Evolutionary conservation across 352 stramenopile genomes (phyloP).

Genomic region (Pythium oligandrum): DNA sequence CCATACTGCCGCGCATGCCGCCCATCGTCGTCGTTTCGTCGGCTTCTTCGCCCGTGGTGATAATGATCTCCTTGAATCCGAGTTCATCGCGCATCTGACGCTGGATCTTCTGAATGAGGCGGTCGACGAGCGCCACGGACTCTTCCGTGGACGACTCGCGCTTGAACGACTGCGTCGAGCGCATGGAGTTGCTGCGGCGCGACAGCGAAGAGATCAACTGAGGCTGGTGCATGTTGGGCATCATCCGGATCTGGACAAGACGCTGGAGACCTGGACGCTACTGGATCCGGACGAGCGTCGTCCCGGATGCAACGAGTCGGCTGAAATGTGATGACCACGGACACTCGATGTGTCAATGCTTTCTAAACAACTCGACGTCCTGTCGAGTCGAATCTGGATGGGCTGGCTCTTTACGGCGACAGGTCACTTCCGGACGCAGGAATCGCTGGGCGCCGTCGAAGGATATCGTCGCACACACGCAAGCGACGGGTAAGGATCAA

Average conservation of each 20-base stretch:
- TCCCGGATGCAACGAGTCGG: too few species aligned
- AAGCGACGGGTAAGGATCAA: too few species aligned
- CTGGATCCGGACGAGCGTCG: too few species aligned
- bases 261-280: too few species aligned
- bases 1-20: slow-evolving; percentile 14
- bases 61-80: slow-evolving; percentile 58
- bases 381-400: too few species aligned
- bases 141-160: slow-evolving; percentile 51
- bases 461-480: too few species aligned
- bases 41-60: slow-evolving; percentile 41
- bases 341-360: too few species aligned
- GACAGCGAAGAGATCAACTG: slow-evolving; percentile 31
- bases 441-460: too few species aligned
- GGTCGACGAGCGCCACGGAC: slow-evolving; percentile 54
- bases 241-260: slow-evolving; percentile 11
- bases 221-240: slow-evolving; percentile 31
- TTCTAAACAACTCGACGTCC: too few species aligned
- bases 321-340: too few species aligned
- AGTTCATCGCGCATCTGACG: slow-evolving; percentile 50
- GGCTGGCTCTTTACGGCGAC: too few species aligned
- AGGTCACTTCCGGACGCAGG: too few species aligned
- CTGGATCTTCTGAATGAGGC: slow-evolving; percentile 64
- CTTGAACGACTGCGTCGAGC: slow-evolving; percentile 18
- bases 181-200: slow-evolving; percentile 25
- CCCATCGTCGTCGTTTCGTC: slow-evolving; percentile 29